These are phyloP conservation scores for Myxozyma mucilagina DNA, from an alignment of 805 yeast species.

Conservation along the genomic window DNA sequence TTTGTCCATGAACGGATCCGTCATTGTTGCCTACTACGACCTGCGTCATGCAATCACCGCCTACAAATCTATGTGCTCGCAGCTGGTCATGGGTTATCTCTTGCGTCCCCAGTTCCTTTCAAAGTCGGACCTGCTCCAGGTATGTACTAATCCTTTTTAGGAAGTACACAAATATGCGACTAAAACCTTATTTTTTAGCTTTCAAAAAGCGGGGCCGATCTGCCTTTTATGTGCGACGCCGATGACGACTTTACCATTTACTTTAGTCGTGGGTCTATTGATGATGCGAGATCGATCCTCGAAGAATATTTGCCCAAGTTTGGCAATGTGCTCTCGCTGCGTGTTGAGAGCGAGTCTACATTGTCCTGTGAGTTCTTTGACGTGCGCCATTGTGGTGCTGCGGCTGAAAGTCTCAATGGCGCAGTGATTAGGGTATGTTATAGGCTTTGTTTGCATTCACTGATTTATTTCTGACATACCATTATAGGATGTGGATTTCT, in stretches of 20 bases:
- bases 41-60: slow-evolving; percentile 34
- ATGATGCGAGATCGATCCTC: slow-evolving; percentile 10
- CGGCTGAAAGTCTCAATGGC: slow-evolving; percentile 34
- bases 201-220: slow-evolving; percentile 26
- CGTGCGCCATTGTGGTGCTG: slow-evolving; percentile 41
- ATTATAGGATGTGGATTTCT: slow-evolving; percentile 18
- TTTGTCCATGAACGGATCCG: slow-evolving; percentile 29
- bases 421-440: slow-evolving; percentile 32
- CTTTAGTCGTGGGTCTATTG: slow-evolving; percentile 13
- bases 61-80: slow-evolving; percentile 33
- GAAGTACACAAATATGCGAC: not conserved
- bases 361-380: slow-evolving; percentile 42
- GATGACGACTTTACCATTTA: slow-evolving; percentile 28
- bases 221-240: slow-evolving; percentile 24
- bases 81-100: slow-evolving; percentile 29
- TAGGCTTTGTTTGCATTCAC: not conserved
- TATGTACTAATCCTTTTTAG: not conserved
- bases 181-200: slow-evolving; percentile 7
- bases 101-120: slow-evolving; percentile 27
- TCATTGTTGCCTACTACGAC: slow-evolving; percentile 34
- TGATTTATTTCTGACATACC: not conserved
- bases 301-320: slow-evolving; percentile 29
- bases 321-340: slow-evolving; percentile 32
- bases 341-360: slow-evolving; percentile 14
- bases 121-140: slow-evolving; percentile 16